Percentiles rank a stretch among this genome's conserved stretches.
Conservation (phyloP, 495 filamentous ascomycete genomes). For the Hyaloscypha finlandica region DNA sequence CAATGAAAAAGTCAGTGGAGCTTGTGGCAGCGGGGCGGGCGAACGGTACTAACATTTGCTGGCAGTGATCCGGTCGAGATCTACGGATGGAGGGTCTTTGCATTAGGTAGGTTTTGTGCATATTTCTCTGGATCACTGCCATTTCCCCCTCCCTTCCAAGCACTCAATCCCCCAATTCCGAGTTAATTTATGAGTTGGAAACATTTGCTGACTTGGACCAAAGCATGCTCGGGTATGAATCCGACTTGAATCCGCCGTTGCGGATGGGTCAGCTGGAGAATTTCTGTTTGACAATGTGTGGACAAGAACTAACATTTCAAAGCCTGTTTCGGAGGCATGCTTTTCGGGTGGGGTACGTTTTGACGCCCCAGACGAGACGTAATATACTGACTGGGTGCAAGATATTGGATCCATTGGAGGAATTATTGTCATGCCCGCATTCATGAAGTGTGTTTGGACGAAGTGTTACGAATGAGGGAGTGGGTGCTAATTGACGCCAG, state of each 20-base stretch:
- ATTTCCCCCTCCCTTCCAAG: background rate
- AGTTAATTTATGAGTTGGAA: background rate
- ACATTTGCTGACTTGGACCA: constrained; percentile 1
- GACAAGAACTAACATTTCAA: constrained; percentile 26
- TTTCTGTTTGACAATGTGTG: background rate
- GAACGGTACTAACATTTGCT: constrained; percentile 38
- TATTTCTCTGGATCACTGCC: background rate
- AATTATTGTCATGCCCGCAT: constrained; percentile 53
- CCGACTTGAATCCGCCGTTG: background rate
- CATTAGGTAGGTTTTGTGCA: constrained; percentile 15
- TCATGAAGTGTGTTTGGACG: constrained; percentile 40
- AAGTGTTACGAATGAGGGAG: too few species aligned
- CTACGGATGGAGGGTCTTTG: constrained; percentile 49
- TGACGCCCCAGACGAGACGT: background rate
- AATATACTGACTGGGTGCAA: background rate
- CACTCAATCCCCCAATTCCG: too few species aligned
- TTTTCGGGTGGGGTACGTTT: constrained; percentile 60
- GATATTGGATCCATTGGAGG: constrained; percentile 67
- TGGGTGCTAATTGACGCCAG: background rate
- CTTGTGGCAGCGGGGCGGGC: background rate
- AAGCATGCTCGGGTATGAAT: constrained; percentile 24
- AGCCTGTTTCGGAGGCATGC: constrained; percentile 70
- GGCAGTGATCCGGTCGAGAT: constrained; percentile 61
- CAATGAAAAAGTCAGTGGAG: constrained; percentile 57
- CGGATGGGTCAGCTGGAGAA: too few species aligned